A percentile compares a stretch with the other conserved stretches of the same genome.
phyloP scores from a whole-genome alignment of 805 yeast species.

The Suhomyces kilbournensis region DNA sequence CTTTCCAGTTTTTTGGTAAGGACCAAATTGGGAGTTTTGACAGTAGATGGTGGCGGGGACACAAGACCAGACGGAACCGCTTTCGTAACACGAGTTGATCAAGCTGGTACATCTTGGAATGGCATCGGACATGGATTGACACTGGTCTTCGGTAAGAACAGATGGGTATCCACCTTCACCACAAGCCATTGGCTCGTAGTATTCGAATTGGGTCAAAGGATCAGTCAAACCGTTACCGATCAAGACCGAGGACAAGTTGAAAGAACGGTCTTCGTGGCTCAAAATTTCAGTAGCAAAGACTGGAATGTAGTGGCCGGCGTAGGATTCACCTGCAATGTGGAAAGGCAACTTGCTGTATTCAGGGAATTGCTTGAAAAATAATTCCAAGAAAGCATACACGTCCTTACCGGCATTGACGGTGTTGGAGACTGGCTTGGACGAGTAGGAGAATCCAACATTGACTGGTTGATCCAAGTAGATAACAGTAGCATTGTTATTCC shows the following conservation, averaged over 20 bases:
- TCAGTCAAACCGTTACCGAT: constrained; percentile 95
- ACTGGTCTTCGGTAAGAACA: constrained; percentile 65
- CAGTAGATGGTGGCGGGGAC: constrained; percentile 91
- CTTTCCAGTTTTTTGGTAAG: constrained; percentile 62
- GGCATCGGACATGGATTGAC: constrained; percentile 60
- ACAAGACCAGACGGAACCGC: constrained; percentile 77
- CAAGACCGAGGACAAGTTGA: constrained; percentile 69
- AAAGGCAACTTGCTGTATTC: constrained; percentile 57
- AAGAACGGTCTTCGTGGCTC: constrained; percentile 52
- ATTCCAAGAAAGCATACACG: constrained; percentile 76
- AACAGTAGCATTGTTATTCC: constrained; percentile 90
- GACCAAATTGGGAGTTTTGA: constrained; percentile 72
- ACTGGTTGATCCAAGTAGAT: constrained; percentile 94
- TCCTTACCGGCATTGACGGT: constrained; percentile 86
- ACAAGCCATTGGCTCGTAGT: constrained; percentile 93
- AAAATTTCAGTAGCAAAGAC: constrained; percentile 80
- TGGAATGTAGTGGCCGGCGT: constrained; percentile 94
- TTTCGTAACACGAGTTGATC: constrained; percentile 73
- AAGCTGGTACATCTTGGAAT: constrained; percentile 73
- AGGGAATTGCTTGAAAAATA: constrained; percentile 84
- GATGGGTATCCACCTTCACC: constrained; percentile 82
- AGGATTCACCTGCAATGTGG: constrained; percentile 92
- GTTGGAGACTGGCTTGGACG: constrained; percentile 58
- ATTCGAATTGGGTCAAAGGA: constrained; percentile 71
- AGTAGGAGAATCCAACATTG: constrained; percentile 86